Evolutionary conservation across 345 rosid genomes (phyloP).

Genomic region (Arabis hirsuta): DNA sequence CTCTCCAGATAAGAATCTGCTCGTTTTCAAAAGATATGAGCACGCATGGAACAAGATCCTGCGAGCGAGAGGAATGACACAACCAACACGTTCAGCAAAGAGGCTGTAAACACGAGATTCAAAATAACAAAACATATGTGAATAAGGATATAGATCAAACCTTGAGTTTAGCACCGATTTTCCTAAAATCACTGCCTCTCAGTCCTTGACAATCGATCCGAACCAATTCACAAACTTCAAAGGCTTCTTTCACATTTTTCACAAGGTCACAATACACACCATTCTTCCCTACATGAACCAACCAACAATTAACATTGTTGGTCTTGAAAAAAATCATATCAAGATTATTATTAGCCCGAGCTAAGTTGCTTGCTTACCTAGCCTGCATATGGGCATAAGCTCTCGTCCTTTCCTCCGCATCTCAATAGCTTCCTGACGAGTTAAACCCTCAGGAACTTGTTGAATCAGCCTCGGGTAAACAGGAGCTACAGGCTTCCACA

Average conservation of each 20-base stretch:
- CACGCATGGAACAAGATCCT: conserved; percentile 92
- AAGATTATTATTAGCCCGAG: not conserved
- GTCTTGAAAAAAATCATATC: not conserved
- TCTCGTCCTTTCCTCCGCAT: conserved; percentile 86
- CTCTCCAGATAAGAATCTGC: conserved; percentile 88
- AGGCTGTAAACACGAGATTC: conserved; percentile 1
- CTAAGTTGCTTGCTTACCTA: conserved; percentile 52
- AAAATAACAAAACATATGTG: conserved; percentile 1
- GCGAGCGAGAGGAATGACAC: conserved; percentile 32
- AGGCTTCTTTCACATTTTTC: conserved; percentile 75
- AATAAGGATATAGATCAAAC: conserved; percentile 42
- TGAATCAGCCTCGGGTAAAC: conserved; percentile 79
- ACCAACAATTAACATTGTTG: not conserved
- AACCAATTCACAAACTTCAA: conserved; percentile 91
- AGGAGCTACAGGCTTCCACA: conserved; percentile 88
- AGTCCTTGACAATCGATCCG: conserved; percentile 79
- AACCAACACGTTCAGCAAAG: conserved; percentile 3
- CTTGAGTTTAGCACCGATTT: conserved; percentile 94
- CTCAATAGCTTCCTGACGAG: conserved; percentile 64
- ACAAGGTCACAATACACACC: conserved; percentile 79
- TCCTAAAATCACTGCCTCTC: conserved; percentile 75
- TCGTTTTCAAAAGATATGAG: conserved; percentile 79
- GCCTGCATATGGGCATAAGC: conserved; percentile 75
- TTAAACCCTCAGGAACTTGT: conserved; percentile 71
- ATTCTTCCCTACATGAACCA: conserved; percentile 65